A percentile compares a stretch with the other conserved stretches of the same genome.
Evolutionary conservation across 768 basidiomycete genomes (phyloP).

Genomic region (Tylopilus rubrobrunneus): DNA sequence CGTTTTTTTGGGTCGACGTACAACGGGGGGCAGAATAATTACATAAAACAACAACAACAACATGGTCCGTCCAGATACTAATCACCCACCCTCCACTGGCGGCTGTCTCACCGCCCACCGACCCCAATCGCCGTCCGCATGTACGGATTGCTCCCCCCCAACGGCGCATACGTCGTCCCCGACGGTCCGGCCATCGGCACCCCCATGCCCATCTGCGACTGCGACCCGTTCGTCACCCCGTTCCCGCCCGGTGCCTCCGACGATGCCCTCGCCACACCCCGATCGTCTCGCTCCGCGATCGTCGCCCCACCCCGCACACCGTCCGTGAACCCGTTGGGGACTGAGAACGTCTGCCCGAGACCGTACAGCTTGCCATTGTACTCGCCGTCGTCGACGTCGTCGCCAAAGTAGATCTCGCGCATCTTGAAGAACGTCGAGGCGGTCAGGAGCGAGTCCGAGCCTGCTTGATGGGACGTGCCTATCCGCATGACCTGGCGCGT

Average conservation of each 20-base stretch:
- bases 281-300: constrained; percentile 78
- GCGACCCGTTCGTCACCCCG: constrained; percentile 17
- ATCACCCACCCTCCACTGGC: no score
- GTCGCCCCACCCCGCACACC: constrained; percentile 68
- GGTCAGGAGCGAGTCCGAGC: constrained; percentile 94
- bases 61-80: constrained; percentile 7
- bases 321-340: constrained; percentile 63
- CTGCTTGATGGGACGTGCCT: constrained; percentile 91
- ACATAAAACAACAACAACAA: constrained; percentile 26
- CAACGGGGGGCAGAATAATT: constrained; percentile 26
- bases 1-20: constrained; percentile 10
- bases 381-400: constrained; percentile 78
- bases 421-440: constrained; percentile 96
- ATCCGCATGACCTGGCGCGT: constrained; percentile 77
- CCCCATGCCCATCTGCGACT: constrained; percentile 35
- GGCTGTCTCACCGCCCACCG: constrained; percentile 40
- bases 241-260: constrained; percentile 48
- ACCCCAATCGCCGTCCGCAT: constrained; percentile 59
- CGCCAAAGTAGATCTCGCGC: constrained; percentile 87
- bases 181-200: constrained; percentile 36
- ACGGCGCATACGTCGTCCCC: constrained; percentile 51
- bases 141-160: constrained; percentile 59
- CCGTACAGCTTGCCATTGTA: constrained; percentile 84
- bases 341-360: constrained; percentile 73
- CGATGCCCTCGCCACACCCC: constrained; percentile 38